phyloP scores from a whole-genome alignment of 1,284 basidiomycete genomes.

The Coniferiporia weirii region DNA sequence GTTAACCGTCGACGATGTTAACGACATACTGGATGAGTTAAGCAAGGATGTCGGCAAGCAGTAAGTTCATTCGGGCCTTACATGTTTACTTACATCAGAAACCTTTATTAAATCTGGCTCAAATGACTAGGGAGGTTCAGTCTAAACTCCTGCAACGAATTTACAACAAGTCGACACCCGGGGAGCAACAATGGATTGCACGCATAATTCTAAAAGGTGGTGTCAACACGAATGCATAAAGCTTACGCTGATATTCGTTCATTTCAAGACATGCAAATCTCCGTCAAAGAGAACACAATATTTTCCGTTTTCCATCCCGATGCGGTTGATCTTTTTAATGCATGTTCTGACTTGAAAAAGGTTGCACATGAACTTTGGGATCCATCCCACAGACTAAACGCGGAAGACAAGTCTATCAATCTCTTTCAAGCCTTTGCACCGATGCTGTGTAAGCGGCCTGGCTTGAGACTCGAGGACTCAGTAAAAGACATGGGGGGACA shows the following conservation, averaged over 20 bases:
- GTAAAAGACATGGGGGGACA: conserved; percentile 75
- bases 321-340: conserved; percentile 87
- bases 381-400: conserved; percentile 54
- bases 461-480: conserved; percentile 71
- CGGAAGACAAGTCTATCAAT: conserved; percentile 75
- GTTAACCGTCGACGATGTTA: conserved; percentile 76
- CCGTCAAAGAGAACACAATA: conserved; percentile 83
- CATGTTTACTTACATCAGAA: not conserved
- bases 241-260: not conserved
- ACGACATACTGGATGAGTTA: conserved; percentile 72
- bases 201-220: conserved; percentile 89
- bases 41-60: conserved; percentile 64
- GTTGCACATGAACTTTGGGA: conserved; percentile 81
- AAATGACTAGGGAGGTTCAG: conserved; percentile 58
- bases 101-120: not conserved
- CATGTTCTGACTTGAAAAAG: conserved; percentile 89
- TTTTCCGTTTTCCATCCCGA: conserved; percentile 87
- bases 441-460: conserved; percentile 88
- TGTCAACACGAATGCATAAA: not conserved
- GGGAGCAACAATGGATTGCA: conserved; percentile 89
- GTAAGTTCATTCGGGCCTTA: conserved; percentile 31
- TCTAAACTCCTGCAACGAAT: conserved; percentile 69
- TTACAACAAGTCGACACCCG: conserved; percentile 72
- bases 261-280: conserved; percentile 65
- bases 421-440: conserved; percentile 84